Conservation (phyloP, 1,284 basidiomycete genomes). For the Ceratobasidium sp. region DNA sequence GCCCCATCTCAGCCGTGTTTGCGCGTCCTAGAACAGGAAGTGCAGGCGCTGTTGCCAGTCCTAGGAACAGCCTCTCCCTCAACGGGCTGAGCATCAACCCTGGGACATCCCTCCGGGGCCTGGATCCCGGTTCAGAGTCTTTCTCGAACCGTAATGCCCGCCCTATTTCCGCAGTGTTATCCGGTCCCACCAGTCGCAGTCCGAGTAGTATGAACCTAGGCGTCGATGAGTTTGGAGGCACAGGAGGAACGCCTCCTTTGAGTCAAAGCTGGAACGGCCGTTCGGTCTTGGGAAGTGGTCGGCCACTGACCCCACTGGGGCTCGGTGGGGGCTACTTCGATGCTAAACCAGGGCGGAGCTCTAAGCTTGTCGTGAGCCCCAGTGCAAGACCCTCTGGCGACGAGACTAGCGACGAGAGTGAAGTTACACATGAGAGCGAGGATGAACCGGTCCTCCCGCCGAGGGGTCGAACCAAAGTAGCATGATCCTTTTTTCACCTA, state of each 20-base stretch:
- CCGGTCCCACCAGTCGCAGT: constrained; percentile 3
- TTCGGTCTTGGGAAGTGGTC: constrained; percentile 8
- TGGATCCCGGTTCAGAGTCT: not conserved
- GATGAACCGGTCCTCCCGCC: not conserved
- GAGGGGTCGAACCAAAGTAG: not conserved
- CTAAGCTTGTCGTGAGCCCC: constrained; percentile 27
- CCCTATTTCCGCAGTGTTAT: constrained; percentile 13
- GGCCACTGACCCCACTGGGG: constrained; percentile 17
- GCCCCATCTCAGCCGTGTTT: constrained; percentile 32
- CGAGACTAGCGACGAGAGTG: constrained; percentile 26
- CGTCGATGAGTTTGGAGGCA: constrained; percentile 10
- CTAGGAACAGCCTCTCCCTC: constrained; percentile 6
- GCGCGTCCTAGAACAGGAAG: constrained; percentile 30
- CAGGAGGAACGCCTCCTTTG: not conserved
- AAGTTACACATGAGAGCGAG: constrained; percentile 14
- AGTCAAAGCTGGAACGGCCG: constrained; percentile 33
- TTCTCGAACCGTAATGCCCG: not conserved
- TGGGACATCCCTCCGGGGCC: not conserved
- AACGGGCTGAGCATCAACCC: constrained; percentile 25
- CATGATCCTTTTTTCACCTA: too few relatives aligned
- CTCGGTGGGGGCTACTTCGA: constrained; percentile 18
- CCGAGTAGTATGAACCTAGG: constrained; percentile 23
- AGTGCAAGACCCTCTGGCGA: not conserved
- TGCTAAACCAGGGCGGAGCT: not conserved
- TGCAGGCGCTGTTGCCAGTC: not conserved